A percentile compares a stretch with the other conserved stretches of the same genome.
Evolutionary conservation across 257 asterid genomes (phyloP).

Genomic region (Fraxinus pennsylvanica): DNA sequence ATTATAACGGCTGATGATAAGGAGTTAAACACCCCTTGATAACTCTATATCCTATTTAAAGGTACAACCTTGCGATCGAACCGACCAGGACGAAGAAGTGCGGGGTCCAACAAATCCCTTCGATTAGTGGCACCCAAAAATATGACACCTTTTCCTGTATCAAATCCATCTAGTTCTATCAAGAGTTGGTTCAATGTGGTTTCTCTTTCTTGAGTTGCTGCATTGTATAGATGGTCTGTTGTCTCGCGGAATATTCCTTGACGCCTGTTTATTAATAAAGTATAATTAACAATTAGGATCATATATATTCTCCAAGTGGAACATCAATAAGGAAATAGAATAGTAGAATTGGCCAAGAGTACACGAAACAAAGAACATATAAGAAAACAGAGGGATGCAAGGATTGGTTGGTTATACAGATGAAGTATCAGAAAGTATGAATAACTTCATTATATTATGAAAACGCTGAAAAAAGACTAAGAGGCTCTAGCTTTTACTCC

Average conservation of each 20-base stretch:
- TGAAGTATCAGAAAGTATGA: background rate
- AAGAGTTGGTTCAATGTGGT: conserved; percentile 95
- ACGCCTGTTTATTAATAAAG: conserved; percentile 59
- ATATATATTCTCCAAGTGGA: background rate
- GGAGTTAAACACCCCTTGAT: background rate
- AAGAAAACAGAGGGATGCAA: background rate
- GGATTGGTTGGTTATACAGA: background rate
- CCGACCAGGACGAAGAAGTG: conserved; percentile 99
- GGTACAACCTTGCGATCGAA: conserved; percentile 93
- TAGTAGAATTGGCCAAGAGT: background rate
- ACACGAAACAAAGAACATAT: background rate
- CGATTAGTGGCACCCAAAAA: conserved; percentile 98
- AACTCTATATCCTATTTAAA: conserved; percentile 14
- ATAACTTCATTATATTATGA: background rate
- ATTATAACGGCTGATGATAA: background rate
- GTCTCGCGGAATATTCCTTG: conserved; percentile 70
- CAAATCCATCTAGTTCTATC: conserved; percentile 97
- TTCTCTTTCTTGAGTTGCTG: conserved; percentile 95
- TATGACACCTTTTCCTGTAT: conserved; percentile 98
- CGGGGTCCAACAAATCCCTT: conserved; percentile 95
- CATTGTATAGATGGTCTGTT: conserved; percentile 56
- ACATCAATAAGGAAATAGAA: background rate
- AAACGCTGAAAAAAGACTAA: background rate
- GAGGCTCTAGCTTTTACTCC: background rate
- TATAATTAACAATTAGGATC: conserved; percentile 10